Evolutionary conservation across 805 yeast genomes (phyloP).

Genomic region (Metschnikowia continentalis): DNA sequence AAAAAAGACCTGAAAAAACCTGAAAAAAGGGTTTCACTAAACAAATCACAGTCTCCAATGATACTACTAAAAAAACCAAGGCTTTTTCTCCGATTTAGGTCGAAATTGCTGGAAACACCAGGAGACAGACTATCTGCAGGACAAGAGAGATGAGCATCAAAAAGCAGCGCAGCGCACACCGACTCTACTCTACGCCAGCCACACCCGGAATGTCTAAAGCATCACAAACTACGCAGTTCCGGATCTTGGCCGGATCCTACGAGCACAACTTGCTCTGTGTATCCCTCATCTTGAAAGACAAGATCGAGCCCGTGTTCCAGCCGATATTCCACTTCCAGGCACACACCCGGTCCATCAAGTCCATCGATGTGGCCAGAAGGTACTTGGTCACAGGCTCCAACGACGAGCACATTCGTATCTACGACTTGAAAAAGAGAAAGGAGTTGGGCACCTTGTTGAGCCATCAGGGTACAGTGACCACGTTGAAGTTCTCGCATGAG

Average conservation of each 20-base stretch:
- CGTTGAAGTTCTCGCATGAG: slow-evolving; percentile 65
- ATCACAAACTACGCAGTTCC: slow-evolving; percentile 39
- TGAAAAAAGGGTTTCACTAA: too few relatives aligned
- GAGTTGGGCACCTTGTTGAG: slow-evolving; percentile 88
- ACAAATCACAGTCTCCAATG: too few relatives aligned
- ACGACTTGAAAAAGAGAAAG: slow-evolving; percentile 88
- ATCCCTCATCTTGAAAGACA: slow-evolving; percentile 57
- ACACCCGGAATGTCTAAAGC: slow-evolving; percentile 8
- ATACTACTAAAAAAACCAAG: too few relatives aligned
- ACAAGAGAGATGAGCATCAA: slow-evolving; percentile 8
- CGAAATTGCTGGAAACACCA: background rate
- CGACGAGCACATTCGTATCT: slow-evolving; percentile 92
- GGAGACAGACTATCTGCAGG: background rate
- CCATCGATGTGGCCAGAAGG: slow-evolving; percentile 76
- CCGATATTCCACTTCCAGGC: slow-evolving; percentile 96
- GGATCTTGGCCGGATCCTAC: slow-evolving; percentile 91
- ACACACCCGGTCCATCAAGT: slow-evolving; percentile 81
- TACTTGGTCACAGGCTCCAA: slow-evolving; percentile 91
- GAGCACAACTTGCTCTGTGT: slow-evolving; percentile 89
- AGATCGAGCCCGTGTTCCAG: slow-evolving; percentile 59
- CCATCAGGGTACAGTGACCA: slow-evolving; percentile 85
- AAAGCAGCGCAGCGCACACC: background rate
- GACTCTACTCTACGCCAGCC: background rate
- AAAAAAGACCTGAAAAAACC: too few relatives aligned
- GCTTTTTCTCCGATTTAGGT: background rate